phyloP scores from a whole-genome alignment of 139 green algal genomes.

The Zygnema cylindricum region DNA sequence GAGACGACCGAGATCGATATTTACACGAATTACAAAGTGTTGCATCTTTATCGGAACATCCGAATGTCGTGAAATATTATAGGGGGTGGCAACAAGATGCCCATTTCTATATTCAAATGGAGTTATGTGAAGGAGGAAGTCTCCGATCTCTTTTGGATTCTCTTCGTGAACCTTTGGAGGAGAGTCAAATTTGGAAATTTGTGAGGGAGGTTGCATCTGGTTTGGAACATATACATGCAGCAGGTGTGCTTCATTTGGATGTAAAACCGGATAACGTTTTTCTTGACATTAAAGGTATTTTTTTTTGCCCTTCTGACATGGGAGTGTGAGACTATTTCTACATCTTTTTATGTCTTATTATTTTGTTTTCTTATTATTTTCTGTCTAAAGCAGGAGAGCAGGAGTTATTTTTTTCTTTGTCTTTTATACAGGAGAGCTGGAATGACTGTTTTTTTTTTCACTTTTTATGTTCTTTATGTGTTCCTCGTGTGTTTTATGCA shows the following conservation, averaged over 20 bases:
- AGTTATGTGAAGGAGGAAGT: conserved; percentile 65
- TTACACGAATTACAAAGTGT: conserved; percentile 77
- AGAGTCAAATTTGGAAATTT: conserved; percentile 62
- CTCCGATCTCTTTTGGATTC: conserved; percentile 70
- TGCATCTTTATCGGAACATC: conserved; percentile 69
- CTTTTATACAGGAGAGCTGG: no score
- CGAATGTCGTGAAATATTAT: conserved; percentile 79
- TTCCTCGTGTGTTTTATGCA: no score
- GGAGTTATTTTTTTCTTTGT: no score
- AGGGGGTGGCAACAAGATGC: conserved; percentile 81
- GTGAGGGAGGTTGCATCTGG: conserved; percentile 65
- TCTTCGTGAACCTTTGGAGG: conserved; percentile 7
- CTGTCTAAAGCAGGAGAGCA: no score
- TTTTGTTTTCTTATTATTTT: no score
- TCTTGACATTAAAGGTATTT: conserved; percentile 61
- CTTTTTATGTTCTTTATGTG: no score
- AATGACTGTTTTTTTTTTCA: no score
- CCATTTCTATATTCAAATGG: conserved; percentile 81
- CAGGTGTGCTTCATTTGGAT: conserved; percentile 80
- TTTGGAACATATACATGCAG: conserved; percentile 75
- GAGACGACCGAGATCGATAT: conserved; percentile 59
- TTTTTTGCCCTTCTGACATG: no score
- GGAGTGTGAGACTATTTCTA: no score
- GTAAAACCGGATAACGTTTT: conserved; percentile 88
- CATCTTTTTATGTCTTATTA: no score